Evolutionary conservation across 1,284 basidiomycete species (phyloP).

Genomic region (Erythrobasidium hasegawianum): DNA sequence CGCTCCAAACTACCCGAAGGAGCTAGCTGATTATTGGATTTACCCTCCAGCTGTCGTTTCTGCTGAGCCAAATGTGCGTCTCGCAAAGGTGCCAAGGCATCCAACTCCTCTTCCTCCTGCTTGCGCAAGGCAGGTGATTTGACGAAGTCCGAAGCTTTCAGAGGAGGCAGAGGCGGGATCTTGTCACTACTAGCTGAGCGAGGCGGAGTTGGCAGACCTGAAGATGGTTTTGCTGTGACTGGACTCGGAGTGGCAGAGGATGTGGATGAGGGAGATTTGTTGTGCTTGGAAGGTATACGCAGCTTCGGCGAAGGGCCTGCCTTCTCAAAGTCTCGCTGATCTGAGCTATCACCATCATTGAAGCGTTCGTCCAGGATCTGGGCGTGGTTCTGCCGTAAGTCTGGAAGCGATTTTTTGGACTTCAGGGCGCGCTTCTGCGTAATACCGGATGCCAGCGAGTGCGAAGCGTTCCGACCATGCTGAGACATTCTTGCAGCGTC

Average conservation of each 20-base stretch:
- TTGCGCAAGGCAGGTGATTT: too few species aligned
- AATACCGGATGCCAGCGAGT: slow-evolving; percentile 52
- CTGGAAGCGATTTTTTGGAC: slow-evolving; percentile 79
- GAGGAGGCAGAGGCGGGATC: background rate
- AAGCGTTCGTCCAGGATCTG: slow-evolving; percentile 46
- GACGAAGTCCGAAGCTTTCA: background rate
- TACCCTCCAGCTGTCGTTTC: background rate
- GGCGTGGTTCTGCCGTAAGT: slow-evolving; percentile 62
- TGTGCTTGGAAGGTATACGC: slow-evolving; percentile 1
- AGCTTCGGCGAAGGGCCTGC: background rate
- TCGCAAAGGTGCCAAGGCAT: slow-evolving; percentile 14
- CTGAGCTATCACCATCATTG: slow-evolving; percentile 17
- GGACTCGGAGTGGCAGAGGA: slow-evolving; percentile 4
- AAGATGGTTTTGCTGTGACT: slow-evolving; percentile 14
- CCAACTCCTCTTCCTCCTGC: slow-evolving; percentile 3
- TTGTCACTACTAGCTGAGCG: slow-evolving; percentile 9
- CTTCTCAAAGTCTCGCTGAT: background rate
- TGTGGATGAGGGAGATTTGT: slow-evolving; percentile 5
- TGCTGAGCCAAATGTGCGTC: slow-evolving; percentile 7
- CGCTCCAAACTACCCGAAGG: slow-evolving; percentile 55
- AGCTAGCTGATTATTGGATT: slow-evolving; percentile 4
- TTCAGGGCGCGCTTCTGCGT: slow-evolving; percentile 35
- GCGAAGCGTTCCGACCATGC: slow-evolving; percentile 61
- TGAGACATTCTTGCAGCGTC: slow-evolving; percentile 44
- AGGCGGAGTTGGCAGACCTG: slow-evolving; percentile 11